These are phyloP conservation scores for Beta lomatogona DNA, from an alignment of 179 eudicot species.

Conservation along the genomic window DNA sequence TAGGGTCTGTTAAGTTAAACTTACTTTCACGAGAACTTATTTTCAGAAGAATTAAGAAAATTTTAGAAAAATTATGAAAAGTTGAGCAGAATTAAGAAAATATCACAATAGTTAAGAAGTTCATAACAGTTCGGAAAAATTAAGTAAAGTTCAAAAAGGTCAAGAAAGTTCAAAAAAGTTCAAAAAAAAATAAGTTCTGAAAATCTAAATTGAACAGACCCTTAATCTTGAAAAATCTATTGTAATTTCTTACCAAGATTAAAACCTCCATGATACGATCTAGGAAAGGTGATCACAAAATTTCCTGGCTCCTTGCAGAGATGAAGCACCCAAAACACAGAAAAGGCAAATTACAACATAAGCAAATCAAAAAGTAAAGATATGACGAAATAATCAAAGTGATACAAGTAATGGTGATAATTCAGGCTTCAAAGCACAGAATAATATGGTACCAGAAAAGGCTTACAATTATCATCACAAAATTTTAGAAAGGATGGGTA, in stretches of 20 bases:
- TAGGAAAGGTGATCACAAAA: constrained; percentile 96
- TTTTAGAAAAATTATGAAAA: no score
- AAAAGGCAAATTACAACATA: constrained; percentile 13
- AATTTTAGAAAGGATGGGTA: background rate
- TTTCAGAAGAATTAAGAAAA: no score
- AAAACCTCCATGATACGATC: constrained; percentile 98
- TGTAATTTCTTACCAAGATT: constrained; percentile 67
- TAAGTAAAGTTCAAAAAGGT: no score
- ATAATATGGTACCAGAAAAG: background rate
- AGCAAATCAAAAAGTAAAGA: constrained; percentile 15
- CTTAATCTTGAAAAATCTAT: background rate
- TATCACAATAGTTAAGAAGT: no score
- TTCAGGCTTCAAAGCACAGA: background rate
- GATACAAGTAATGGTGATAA: background rate
- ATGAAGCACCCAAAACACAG: constrained; percentile 23
- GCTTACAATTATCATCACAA: background rate
- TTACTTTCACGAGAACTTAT: no score
- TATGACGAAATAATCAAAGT: background rate
- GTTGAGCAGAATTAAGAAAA: no score
- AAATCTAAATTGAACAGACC: no score
- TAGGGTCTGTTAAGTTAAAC: no score
- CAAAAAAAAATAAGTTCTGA: no score
- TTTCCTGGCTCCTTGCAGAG: constrained; percentile 87
- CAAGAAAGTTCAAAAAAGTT: no score
- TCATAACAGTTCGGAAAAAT: no score